phyloP scores from a whole-genome alignment of 352 stramenopile genomes.

The Globisporangium cystogenes region DNA sequence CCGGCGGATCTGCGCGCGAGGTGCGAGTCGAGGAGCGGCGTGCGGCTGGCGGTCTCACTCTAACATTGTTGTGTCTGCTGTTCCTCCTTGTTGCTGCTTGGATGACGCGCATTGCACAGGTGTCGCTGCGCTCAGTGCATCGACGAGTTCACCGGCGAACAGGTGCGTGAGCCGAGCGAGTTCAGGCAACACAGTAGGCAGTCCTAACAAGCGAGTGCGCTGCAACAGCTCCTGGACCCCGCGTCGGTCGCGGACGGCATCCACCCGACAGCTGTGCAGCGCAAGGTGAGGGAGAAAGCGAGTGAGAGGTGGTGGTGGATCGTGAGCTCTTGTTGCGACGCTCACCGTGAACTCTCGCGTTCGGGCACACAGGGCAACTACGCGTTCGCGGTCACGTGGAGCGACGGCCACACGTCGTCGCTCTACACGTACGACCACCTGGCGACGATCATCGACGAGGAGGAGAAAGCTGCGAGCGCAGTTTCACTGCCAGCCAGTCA shows the following conservation, averaged over 20 bases:
- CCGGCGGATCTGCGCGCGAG: constrained; percentile 65
- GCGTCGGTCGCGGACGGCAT: constrained; percentile 72
- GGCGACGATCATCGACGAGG: constrained; percentile 49
- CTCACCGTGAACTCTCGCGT: constrained; percentile 11
- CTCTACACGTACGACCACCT: constrained; percentile 95
- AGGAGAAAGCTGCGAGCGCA: background rate
- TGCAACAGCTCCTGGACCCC: constrained; percentile 60
- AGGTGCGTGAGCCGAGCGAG: constrained; percentile 31
- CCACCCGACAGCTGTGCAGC: constrained; percentile 71
- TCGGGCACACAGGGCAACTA: constrained; percentile 91
- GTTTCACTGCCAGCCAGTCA: background rate
- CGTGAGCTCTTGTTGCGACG: background rate
- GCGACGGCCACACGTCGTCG: constrained; percentile 94
- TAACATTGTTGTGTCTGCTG: background rate
- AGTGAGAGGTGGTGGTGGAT: background rate
- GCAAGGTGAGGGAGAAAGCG: constrained; percentile 79
- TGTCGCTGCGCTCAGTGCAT: constrained; percentile 84
- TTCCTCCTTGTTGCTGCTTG: background rate
- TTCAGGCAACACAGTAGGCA: background rate
- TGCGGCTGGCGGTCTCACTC: background rate
- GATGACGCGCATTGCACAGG: constrained; percentile 18
- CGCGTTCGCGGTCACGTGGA: constrained; percentile 96
- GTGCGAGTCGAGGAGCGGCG: constrained; percentile 23
- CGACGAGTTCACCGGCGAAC: constrained; percentile 80
- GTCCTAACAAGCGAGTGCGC: too few relatives aligned